A percentile compares a stretch with the other conserved stretches of the same genome.
Evolutionary conservation across 768 basidiomycete species (phyloP).

Genomic region (Amylocystis lapponica): DNA sequence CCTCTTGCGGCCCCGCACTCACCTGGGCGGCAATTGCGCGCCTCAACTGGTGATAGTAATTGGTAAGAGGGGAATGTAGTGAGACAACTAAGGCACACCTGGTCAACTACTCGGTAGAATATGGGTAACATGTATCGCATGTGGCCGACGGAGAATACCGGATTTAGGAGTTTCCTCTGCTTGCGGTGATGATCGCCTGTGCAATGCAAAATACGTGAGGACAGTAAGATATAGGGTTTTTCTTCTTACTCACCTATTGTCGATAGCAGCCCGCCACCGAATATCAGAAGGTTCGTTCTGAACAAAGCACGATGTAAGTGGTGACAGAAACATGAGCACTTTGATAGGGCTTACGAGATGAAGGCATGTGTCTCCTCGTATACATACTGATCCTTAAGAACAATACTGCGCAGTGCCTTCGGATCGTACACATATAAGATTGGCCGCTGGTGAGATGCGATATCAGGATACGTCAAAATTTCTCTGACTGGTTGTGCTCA

Average conservation of each 20-base stretch:
- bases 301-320: no score
- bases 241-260: conserved; percentile 9
- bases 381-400: conserved; percentile 42
- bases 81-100: no score
- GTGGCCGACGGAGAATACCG: conserved; percentile 7
- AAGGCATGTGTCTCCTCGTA: conserved; percentile 44
- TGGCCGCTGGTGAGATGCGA: conserved; percentile 4
- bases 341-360: conserved; percentile 31
- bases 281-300: not conserved
- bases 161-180: conserved; percentile 9
- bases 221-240: not conserved
- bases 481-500: not conserved
- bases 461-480: not conserved
- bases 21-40: not conserved
- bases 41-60: no score
- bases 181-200: not conserved
- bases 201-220: not conserved
- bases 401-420: conserved; percentile 40
- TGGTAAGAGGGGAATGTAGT: no score
- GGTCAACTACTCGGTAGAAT: no score
- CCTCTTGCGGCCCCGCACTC: conserved; percentile 6
- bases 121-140: conserved; percentile 8
- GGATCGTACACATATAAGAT: conserved; percentile 42
- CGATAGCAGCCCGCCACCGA: conserved; percentile 41
- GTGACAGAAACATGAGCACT: no score